Evolutionary conservation across 2,329 filamentous ascomycete genomes (phyloP), one percentile per base, ranked within the genome.

Genomic region (Hypocrella siamensis): DNA sequence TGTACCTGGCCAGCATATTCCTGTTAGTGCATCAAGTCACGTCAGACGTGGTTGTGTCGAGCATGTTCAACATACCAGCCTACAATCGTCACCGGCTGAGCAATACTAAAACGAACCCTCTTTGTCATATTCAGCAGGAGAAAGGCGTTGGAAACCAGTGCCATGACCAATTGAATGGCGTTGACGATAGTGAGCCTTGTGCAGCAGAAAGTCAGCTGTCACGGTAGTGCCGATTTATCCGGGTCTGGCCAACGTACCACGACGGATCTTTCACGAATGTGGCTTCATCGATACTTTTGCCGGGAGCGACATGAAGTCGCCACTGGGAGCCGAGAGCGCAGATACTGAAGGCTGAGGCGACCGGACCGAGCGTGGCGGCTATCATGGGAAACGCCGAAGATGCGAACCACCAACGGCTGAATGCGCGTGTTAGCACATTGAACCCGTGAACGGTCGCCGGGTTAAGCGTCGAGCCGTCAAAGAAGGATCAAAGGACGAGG

Each of bases 301-400:
- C 58, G 0, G 64, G 60, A 1, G 53, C 49, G 5, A 69, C 54
- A 30, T 61, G 60, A 48, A 77, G 69, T 37, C 81, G 66, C 86
- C 85, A 93, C 16, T 72, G 72, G 18, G 74, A 75, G 2, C 83
- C 81, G n/a, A 93, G 63, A 6, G 85, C 82, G 38, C 80, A 84
- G 36, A 93, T 84, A 35, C 79, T 88, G 54, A 90, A 79, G 19
- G 90, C 75, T 35, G 86, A 93, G 3, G 86, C 86, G 8, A 93
- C 70, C 0, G 86, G 86, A 1, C 83, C 84, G 3, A 90, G 67
- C 0, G 85, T 84, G 21, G 83, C 85, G 3, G 85, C 83, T 9
- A 90, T 67, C 48, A 94, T 72, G 19, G 80, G 81, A 39, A 86
- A 75, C 8, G 67, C 70, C 2, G 71, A 69, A 3, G 69, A 71